Conservation (phyloP, 306 rosid genomes). For the Geum urbanum region DNA sequence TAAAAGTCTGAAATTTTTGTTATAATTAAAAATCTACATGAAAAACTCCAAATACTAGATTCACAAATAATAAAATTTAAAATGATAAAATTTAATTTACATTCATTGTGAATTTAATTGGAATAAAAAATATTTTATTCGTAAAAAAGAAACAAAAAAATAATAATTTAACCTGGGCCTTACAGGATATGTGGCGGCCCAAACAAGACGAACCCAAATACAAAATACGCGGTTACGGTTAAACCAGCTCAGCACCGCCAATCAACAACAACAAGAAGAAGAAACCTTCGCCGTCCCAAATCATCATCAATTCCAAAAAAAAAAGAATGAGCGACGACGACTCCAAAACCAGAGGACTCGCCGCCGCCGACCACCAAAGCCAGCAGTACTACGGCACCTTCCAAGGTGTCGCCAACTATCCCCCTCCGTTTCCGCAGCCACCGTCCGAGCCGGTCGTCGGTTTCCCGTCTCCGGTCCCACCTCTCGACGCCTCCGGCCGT, state of each 20-base stretch:
- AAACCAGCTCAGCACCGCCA: too few species aligned
- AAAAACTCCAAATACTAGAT: too few species aligned
- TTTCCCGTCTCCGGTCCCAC: conserved; percentile 46
- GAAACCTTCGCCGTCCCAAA: not conserved
- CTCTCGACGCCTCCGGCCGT: conserved; percentile 16
- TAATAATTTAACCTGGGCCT: not conserved
- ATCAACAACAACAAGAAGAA: too few species aligned
- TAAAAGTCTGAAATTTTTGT: too few species aligned
- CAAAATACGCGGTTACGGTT: not conserved
- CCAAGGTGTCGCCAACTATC: conserved; percentile 77
- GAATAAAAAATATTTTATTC: too few species aligned
- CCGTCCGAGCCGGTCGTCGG: conserved; percentile 42
- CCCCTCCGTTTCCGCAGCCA: conserved; percentile 38
- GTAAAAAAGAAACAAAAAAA: too few species aligned
- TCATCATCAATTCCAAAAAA: not conserved
- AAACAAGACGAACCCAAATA: not conserved
- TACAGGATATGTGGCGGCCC: not conserved
- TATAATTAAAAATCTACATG: too few species aligned
- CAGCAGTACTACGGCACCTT: conserved; percentile 74
- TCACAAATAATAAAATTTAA: too few species aligned
- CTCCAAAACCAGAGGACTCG: conserved; percentile 34
- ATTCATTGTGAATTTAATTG: too few species aligned
- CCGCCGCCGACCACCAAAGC: conserved; percentile 31
- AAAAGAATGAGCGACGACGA: conserved; percentile 46
- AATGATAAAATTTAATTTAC: too few species aligned